These are phyloP conservation scores for Emergomyces orientalis DNA, from an alignment of 2,329 filamentous ascomycete species.

Conservation along the genomic window DNA sequence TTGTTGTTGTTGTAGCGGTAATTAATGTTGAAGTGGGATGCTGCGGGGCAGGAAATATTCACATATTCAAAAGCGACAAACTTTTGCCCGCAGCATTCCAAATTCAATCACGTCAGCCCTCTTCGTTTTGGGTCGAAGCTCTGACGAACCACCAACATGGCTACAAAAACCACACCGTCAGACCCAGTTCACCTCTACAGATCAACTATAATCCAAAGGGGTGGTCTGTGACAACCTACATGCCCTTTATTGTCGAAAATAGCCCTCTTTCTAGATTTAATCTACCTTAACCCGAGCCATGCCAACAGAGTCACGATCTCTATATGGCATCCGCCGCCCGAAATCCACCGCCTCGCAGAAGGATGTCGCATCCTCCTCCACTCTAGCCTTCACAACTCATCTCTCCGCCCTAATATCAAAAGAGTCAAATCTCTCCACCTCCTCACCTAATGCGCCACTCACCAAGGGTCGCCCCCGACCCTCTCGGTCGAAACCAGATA, in stretches of 20 bases:
- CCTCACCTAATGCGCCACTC: slow-evolving; percentile 36
- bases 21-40: background rate
- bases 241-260: background rate
- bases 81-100: background rate
- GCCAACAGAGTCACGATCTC: slow-evolving; percentile 21
- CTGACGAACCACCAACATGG: no score
- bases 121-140: background rate
- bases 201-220: background rate
- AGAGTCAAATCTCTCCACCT: slow-evolving; percentile 18
- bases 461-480: slow-evolving; percentile 34
- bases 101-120: slow-evolving; percentile 1
- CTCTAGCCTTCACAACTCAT: slow-evolving; percentile 79
- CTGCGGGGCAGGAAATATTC: slow-evolving; percentile 1
- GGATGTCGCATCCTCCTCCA: slow-evolving; percentile 59
- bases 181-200: background rate
- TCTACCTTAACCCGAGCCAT: background rate
- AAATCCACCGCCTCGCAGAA: slow-evolving; percentile 54
- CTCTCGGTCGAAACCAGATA: slow-evolving; percentile 53
- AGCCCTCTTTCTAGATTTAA: background rate
- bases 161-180: no score
- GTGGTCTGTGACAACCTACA: background rate
- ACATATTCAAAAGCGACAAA: background rate
- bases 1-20: background rate
- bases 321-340: slow-evolving; percentile 66
- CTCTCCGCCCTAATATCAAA: slow-evolving; percentile 69